Percentiles rank a stretch among this genome's conserved stretches.
Conservation (phyloP, 108 stramenopile genomes). For the Asterionellopsis glacialis region DNA sequence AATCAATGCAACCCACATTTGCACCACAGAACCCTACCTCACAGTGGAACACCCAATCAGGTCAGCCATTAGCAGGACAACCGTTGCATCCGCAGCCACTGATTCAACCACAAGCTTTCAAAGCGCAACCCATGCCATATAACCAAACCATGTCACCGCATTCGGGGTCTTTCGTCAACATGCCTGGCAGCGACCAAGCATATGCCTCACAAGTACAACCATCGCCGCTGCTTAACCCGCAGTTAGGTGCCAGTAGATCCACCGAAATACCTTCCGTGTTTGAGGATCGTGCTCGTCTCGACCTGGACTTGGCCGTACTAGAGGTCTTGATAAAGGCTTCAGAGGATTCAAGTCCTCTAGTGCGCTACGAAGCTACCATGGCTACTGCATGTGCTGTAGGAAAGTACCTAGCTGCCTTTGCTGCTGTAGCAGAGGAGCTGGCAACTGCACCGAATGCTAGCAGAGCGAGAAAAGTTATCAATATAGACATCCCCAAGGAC, state of each 20-base stretch:
- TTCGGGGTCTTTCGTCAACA: neutral
- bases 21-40: constrained; percentile 10
- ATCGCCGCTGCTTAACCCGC: neutral
- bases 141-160: constrained; percentile 2
- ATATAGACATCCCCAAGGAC: constrained; percentile 9
- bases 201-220: constrained; percentile 3
- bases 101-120: neutral
- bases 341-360: constrained; percentile 70
- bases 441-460: constrained; percentile 9
- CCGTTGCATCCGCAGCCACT: neutral
- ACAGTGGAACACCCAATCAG: neutral
- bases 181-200: neutral
- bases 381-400: constrained; percentile 58
- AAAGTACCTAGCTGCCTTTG: constrained; percentile 79
- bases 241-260: neutral
- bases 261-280: constrained; percentile 17
- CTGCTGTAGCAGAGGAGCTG: constrained; percentile 66
- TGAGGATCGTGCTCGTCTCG: constrained; percentile 32
- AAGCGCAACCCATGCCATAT: neutral
- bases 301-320: constrained; percentile 32
- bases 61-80: neutral
- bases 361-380: constrained; percentile 82
- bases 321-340: constrained; percentile 22
- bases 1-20: constrained; percentile 10
- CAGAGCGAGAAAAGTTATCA: constrained; percentile 18